phyloP scores from a whole-genome alignment of 495 filamentous ascomycete species.

The Entonaema liquescens region DNA sequence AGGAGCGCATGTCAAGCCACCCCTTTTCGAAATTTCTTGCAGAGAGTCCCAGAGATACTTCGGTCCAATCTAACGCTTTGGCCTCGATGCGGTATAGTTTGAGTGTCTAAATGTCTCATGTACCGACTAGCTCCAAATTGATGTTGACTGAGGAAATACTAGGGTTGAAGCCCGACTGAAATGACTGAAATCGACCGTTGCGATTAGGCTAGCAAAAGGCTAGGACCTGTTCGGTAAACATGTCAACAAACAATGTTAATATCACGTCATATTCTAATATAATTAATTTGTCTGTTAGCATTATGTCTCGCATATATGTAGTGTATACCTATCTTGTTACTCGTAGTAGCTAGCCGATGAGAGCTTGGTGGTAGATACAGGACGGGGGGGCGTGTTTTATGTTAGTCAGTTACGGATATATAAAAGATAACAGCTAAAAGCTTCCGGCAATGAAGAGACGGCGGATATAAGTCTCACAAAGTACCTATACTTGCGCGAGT shows the following conservation, averaged over 20 bases:
- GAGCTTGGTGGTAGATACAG: neutral
- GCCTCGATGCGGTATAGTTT: constrained; percentile 19
- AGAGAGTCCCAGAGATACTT: constrained; percentile 26
- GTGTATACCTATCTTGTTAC: neutral
- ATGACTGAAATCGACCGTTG: constrained; percentile 11
- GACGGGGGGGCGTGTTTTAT: neutral
- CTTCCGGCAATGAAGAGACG: neutral
- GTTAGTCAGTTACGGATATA: neutral
- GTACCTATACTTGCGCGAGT: constrained; percentile 2
- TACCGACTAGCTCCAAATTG: constrained; percentile 4
- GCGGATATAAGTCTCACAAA: neutral
- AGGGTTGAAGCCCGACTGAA: neutral
- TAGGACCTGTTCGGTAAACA: constrained; percentile 20
- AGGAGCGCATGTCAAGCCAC: constrained; percentile 35
- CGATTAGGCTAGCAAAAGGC: constrained; percentile 14
- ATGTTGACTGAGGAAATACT: neutral
- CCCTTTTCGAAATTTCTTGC: constrained; percentile 39
- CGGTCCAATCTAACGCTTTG: constrained; percentile 9
- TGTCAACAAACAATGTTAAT: constrained; percentile 20
- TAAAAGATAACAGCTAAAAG: neutral
- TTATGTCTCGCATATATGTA: constrained; percentile 6
- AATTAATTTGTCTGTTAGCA: neutral
- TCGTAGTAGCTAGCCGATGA: neutral
- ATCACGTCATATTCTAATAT: constrained; percentile 23
- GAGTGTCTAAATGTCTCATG: constrained; percentile 24